Base-by-base conservation (phyloP, 345 rosid genomes). In the Microcos paniculata region DNA sequence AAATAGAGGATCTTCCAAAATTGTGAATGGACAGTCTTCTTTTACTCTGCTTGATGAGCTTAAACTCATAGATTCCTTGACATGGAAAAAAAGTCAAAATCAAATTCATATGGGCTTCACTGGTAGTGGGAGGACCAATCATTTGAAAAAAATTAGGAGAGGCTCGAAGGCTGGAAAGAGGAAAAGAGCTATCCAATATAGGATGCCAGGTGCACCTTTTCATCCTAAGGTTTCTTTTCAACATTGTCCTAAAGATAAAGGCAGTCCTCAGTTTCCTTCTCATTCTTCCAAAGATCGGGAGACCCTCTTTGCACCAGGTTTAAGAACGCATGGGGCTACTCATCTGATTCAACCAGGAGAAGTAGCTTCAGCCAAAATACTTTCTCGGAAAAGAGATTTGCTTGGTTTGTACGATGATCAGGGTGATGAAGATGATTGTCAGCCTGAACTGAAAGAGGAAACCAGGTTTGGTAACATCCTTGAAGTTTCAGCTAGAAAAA, bases 1-100 rank as follows among this genome's bases (percentile, higher is more conserved):
- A 67, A 71, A 65, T 51, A 74, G 57, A 46, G 56, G 74, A 28
- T 58, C 71, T 69, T 66, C 73, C 61, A 67, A 75, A 74, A 77
- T 61, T 73, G 3, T 12, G 8, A 49, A 58, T 70, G 76, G 76
- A 69, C 82, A 77, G 63, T 56, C 76, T 42, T 65, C 82, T 14
- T 76, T 81, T 51, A 83, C 82, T 82, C 85, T 88, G 77, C 84
- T 88, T 75, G 91, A 83, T 65, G 91, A 88, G 77, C 89, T 88
- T 71, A 86, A 84, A 80, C 81, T 86, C 81, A 66, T 84, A 33
- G 77, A 85, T 78, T 81, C 81, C 30, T 79, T 86, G 80, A 83
- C 87, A 49, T 84, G 84, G 85, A 77, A 77, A 79, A 83, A 82
- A 76, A 79, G 83, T 62, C 71, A 21, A 70, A 74, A 74, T 51